A percentile compares a stretch with the other conserved stretches of the same genome.
Evolutionary conservation across 106 monocot species (phyloP).

Genomic region (Dendrobium huoshanense): DNA sequence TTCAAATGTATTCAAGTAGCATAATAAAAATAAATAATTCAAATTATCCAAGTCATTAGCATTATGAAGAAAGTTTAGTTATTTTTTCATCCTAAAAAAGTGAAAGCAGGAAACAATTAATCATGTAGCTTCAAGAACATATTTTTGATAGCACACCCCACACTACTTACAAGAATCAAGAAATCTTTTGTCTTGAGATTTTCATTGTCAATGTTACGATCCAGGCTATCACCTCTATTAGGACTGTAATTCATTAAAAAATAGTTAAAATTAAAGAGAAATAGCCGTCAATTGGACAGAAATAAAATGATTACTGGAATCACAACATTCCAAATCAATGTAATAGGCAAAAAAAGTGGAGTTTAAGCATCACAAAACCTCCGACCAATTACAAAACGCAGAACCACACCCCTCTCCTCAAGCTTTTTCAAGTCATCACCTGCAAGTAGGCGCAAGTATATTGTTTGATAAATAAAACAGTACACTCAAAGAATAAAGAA

Average conservation of each 20-base stretch:
- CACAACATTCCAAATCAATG: not conserved
- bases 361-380: slow-evolving; percentile 49
- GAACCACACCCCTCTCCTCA: slow-evolving; percentile 75
- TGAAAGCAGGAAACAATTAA: not conserved
- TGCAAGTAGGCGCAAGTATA: slow-evolving; percentile 24
- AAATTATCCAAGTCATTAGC: not conserved
- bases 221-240: slow-evolving; percentile 97
- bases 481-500: not conserved
- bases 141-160: not conserved
- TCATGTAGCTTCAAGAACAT: not conserved
- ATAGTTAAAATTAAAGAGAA: not conserved
- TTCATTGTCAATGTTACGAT: slow-evolving; percentile 87
- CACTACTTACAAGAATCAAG: slow-evolving; percentile 83
- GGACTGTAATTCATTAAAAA: slow-evolving; percentile 46
- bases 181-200: slow-evolving; percentile 78
- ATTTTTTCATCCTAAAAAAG: not conserved
- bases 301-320: not conserved
- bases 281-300: not conserved
- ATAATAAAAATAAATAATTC: not conserved
- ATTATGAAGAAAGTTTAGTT: not conserved
- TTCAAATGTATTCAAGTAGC: not conserved
- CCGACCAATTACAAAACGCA: slow-evolving; percentile 98
- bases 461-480: not conserved
- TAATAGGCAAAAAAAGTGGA: not conserved
- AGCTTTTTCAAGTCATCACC: slow-evolving; percentile 89